Percentiles rank a stretch among this genome's conserved stretches.
These are phyloP conservation scores for Glonium stellatum DNA, from an alignment of 495 filamentous ascomycete species.

Conservation along the genomic window DNA sequence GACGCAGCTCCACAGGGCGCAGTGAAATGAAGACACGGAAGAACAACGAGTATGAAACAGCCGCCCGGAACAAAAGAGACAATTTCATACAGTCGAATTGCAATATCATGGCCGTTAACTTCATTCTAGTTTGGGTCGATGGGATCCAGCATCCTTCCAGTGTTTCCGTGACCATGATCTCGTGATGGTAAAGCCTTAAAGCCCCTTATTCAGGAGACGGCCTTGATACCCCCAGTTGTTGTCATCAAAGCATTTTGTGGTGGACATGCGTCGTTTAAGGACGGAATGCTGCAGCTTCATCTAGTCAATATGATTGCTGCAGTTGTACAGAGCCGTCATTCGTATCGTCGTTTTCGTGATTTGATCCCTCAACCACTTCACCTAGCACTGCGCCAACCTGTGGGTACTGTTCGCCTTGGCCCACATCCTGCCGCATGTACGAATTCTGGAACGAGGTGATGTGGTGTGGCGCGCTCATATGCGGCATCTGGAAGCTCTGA, in stretches of 20 bases:
- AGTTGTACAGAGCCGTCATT: constrained; percentile 14
- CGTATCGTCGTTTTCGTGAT: constrained; percentile 23
- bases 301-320: constrained; percentile 16
- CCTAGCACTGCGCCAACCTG: constrained; percentile 25
- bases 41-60: constrained; percentile 21
- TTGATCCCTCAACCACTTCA: constrained; percentile 24
- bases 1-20: constrained; percentile 2
- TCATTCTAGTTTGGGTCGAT: not conserved
- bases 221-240: not conserved
- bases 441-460: constrained; percentile 31
- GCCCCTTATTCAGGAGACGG: no score
- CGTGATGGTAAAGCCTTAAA: no score
- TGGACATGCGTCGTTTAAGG: not conserved
- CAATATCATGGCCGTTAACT: constrained; percentile 1
- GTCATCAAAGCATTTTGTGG: not conserved
- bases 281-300: not conserved
- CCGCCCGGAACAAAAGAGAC: constrained; percentile 7
- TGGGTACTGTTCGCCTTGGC: constrained; percentile 20
- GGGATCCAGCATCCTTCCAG: not conserved
- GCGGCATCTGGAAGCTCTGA: constrained; percentile 25
- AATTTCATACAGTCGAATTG: not conserved
- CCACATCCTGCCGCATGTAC: constrained; percentile 30
- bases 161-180: not conserved
- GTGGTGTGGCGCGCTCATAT: constrained; percentile 33
- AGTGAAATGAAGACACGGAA: constrained; percentile 10